These are phyloP conservation scores for Hibiscus tridactylites DNA, from an alignment of 345 rosid genomes.

Conservation along the genomic window DNA sequence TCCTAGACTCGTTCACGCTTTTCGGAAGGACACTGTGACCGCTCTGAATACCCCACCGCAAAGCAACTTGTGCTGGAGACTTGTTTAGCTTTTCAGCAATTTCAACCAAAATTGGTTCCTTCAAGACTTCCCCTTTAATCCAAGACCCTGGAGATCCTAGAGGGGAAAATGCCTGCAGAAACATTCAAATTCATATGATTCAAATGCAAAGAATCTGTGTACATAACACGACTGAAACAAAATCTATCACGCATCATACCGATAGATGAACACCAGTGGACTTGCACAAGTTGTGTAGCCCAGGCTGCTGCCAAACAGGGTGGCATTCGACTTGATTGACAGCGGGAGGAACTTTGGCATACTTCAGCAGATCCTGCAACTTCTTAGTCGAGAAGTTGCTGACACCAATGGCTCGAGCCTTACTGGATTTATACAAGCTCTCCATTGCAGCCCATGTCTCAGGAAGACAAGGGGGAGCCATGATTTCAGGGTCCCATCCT, in stretches of 20 bases:
- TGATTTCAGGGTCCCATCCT: slow-evolving; percentile 37
- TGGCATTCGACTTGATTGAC: slow-evolving; percentile 62
- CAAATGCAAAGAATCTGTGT: not conserved
- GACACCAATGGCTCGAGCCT: slow-evolving; percentile 49
- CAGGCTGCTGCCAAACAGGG: slow-evolving; percentile 58
- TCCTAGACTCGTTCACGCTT: slow-evolving; percentile 43
- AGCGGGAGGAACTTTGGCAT: slow-evolving; percentile 42
- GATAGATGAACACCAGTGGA: slow-evolving; percentile 45
- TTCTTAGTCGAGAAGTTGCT: slow-evolving; percentile 61
- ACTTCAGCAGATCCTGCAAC: slow-evolving; percentile 29
- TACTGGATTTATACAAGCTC: slow-evolving; percentile 34
- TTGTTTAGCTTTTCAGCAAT: slow-evolving; percentile 37
- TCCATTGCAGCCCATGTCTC: slow-evolving; percentile 63
- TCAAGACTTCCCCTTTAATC: slow-evolving; percentile 47
- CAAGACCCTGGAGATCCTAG: slow-evolving; percentile 55
- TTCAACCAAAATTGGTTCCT: slow-evolving; percentile 36
- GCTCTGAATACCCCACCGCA: slow-evolving; percentile 52
- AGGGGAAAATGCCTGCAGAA: slow-evolving; percentile 44
- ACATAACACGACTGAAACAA: not conserved
- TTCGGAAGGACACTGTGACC: slow-evolving; percentile 55
- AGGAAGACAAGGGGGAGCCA: slow-evolving; percentile 37
- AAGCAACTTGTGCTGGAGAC: slow-evolving; percentile 51
- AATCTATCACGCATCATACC: slow-evolving; percentile 13
- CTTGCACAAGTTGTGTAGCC: slow-evolving; percentile 44
- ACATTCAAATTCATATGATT: not conserved